Percentiles rank a stretch among this genome's conserved stretches.
Evolutionary conservation across 2,329 filamentous ascomycete genomes (phyloP).

Genomic region (Spiromastix sp.): DNA sequence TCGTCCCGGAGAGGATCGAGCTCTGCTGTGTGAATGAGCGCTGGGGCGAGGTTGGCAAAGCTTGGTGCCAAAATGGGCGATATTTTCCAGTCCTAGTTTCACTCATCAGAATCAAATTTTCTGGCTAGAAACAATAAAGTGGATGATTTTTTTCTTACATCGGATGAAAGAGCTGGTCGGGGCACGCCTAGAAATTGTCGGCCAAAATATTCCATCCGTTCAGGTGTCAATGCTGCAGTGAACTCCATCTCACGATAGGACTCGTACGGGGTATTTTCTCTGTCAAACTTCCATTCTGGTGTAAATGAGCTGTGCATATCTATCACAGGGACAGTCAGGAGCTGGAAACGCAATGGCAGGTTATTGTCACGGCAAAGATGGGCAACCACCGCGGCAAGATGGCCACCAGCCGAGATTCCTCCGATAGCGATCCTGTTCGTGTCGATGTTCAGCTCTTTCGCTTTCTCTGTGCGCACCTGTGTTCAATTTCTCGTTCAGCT

Average conservation of each 20-base stretch:
- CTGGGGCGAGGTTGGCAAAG: conserved; percentile 27
- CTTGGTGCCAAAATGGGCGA: conserved; percentile 29
- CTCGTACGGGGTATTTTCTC: conserved; percentile 26
- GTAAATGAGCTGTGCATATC: conserved; percentile 29
- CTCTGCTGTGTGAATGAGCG: conserved; percentile 30
- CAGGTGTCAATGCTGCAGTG: conserved; percentile 24
- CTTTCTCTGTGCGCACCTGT: conserved; percentile 23
- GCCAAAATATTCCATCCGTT: conserved; percentile 31
- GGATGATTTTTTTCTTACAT: conserved; percentile 18
- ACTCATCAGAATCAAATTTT: background rate
- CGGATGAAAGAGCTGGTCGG: conserved; percentile 22
- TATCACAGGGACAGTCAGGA: conserved; percentile 27
- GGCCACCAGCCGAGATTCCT: conserved; percentile 30
- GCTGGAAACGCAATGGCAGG: conserved; percentile 26
- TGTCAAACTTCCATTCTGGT: conserved; percentile 24
- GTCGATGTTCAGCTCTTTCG: conserved; percentile 26
- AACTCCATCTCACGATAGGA: conserved; percentile 32
- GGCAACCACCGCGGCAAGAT: conserved; percentile 28
- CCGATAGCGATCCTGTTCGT: conserved; percentile 26
- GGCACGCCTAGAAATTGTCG: conserved; percentile 28
- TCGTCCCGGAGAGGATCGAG: conserved; percentile 34
- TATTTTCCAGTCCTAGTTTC: conserved; percentile 30
- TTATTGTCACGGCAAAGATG: conserved; percentile 28
- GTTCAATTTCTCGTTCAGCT: background rate
- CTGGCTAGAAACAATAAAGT: background rate